Evolutionary conservation across 495 filamentous ascomycete species (phyloP).

Genomic region (Extremus antarcticus): DNA sequence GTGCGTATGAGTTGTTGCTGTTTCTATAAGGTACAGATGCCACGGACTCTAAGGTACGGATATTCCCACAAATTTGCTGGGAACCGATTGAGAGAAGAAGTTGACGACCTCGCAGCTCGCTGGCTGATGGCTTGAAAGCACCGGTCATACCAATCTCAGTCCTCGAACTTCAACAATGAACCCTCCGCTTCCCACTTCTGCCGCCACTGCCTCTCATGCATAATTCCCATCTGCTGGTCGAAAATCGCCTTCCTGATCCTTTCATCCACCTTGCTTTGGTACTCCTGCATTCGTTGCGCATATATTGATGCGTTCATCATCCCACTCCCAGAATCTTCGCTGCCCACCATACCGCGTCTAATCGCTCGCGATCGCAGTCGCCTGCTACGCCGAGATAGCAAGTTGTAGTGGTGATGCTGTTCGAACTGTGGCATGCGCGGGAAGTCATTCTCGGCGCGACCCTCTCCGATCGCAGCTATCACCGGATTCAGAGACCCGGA

Average conservation of each 20-base stretch:
- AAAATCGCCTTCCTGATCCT: background rate
- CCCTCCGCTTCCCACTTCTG: background rate
- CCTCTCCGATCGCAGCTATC: background rate
- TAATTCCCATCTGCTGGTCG: background rate
- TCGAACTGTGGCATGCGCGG: background rate
- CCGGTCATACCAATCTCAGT: too few relatives aligned
- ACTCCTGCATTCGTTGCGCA: background rate
- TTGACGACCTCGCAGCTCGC: too few relatives aligned
- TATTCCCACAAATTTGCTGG: too few relatives aligned
- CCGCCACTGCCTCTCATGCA: background rate
- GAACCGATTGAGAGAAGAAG: too few relatives aligned
- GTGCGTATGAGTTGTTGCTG: too few relatives aligned
- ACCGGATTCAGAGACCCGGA: background rate
- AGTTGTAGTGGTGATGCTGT: background rate
- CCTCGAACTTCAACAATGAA: background rate
- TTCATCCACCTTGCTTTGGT: background rate
- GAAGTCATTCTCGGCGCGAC: background rate
- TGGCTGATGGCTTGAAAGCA: too few relatives aligned
- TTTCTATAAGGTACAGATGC: too few relatives aligned
- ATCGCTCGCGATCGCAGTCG: background rate
- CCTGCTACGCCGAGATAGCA: background rate
- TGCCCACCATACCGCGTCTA: background rate
- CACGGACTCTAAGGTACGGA: too few relatives aligned
- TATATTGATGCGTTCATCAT: background rate
- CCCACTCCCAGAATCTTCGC: background rate